phyloP scores from a whole-genome alignment of 305 asterid genomes.

The Rubia peregrina region DNA sequence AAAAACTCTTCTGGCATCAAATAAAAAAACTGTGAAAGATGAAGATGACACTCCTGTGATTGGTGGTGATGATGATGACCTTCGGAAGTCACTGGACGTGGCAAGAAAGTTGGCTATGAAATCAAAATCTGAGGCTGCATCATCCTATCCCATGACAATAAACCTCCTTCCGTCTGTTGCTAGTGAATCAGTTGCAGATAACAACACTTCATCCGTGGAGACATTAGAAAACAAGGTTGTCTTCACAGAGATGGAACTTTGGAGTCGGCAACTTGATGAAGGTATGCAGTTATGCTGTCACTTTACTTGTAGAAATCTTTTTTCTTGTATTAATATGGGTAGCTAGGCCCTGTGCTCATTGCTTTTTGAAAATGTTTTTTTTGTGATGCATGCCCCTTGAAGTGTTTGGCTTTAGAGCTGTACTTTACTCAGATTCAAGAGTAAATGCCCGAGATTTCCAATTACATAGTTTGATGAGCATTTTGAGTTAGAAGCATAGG shows the following conservation, averaged over 20 bases:
- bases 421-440: neutral
- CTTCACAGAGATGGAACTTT: slow-evolving; percentile 96
- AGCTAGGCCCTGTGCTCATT: neutral
- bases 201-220: slow-evolving; percentile 44
- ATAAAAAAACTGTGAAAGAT: slow-evolving; percentile 27
- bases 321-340: neutral
- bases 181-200: slow-evolving; percentile 30
- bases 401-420: neutral
- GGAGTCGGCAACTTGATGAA: slow-evolving; percentile 93
- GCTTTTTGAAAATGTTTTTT: too few species aligned
- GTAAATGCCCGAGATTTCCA: neutral
- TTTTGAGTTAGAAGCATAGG: neutral
- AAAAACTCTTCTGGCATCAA: slow-evolving; percentile 63
- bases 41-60: slow-evolving; percentile 56
- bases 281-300: slow-evolving; percentile 28
- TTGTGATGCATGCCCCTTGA: neutral
- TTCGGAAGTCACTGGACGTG: slow-evolving; percentile 70
- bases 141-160: slow-evolving; percentile 41
- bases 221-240: slow-evolving; percentile 68
- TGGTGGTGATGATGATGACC: slow-evolving; percentile 92
- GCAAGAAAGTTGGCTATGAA: slow-evolving; percentile 75
- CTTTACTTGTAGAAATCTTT: neutral
- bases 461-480: neutral
- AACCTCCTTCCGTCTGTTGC: slow-evolving; percentile 41
- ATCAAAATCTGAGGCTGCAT: slow-evolving; percentile 48